A percentile compares a stretch with the other conserved stretches of the same genome.
phyloP scores from a whole-genome alignment of 2,329 filamentous ascomycete genomes.

The Fusarium goolgardi region DNA sequence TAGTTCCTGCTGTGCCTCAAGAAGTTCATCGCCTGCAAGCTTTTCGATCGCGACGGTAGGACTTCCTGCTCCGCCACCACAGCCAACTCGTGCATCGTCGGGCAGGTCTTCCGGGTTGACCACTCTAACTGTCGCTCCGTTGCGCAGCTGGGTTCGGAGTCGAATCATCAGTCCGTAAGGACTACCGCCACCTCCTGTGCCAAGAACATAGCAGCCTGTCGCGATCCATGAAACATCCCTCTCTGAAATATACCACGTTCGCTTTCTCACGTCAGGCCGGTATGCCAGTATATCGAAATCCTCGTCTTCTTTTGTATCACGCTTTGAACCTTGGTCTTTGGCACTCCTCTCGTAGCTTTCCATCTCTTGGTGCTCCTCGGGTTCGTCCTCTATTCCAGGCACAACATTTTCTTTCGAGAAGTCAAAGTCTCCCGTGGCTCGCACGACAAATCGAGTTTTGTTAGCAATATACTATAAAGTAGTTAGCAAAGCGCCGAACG shows the following conservation, averaged over 20 bases:
- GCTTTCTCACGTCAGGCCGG: conserved; percentile 61
- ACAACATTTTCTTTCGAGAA: conserved; percentile 43
- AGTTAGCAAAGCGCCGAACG: conserved; percentile 5
- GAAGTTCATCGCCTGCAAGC: conserved; percentile 66
- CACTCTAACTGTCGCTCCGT: conserved; percentile 63
- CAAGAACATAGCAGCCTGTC: conserved; percentile 70
- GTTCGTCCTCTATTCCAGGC: conserved; percentile 6
- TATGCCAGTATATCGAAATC: conserved; percentile 57
- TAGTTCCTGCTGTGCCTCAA: conserved; percentile 63
- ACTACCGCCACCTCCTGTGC: conserved; percentile 69
- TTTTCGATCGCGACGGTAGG: conserved; percentile 72
- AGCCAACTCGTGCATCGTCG: conserved; percentile 64
- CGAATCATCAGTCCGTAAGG: conserved; percentile 65
- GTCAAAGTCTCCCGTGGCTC: conserved; percentile 69
- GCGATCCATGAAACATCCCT: conserved; percentile 68
- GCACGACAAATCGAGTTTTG: conserved; percentile 67
- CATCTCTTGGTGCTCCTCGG: conserved; percentile 31
- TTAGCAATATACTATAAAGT: conserved; percentile 59
- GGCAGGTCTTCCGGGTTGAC: conserved; percentile 62
- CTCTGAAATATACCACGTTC: conserved; percentile 68
- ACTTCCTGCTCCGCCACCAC: conserved; percentile 68
- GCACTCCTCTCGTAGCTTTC: conserved; percentile 36
- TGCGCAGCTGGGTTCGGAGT: conserved; percentile 62
- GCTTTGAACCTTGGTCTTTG: not conserved
- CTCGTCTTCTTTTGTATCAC: conserved; percentile 14